Percentiles rank a stretch among this genome's conserved stretches.
These are phyloP conservation scores for Vanrija pseudolonga DNA, from an alignment of 1,284 basidiomycete species.

Conservation along the genomic window DNA sequence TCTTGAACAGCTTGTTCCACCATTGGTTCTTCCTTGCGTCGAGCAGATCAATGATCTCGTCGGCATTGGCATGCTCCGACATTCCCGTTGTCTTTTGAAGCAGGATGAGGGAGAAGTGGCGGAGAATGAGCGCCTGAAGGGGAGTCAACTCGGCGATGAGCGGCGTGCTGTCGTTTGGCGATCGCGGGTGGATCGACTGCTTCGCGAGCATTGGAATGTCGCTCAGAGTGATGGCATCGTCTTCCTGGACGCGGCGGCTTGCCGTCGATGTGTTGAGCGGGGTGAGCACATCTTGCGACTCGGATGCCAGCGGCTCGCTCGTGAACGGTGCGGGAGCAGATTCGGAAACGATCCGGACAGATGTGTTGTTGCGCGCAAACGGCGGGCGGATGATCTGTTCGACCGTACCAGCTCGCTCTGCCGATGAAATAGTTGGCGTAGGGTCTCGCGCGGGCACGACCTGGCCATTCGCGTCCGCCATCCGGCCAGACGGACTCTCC, in stretches of 20 bases:
- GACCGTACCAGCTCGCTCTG: constrained; percentile 22
- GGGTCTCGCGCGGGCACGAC: constrained; percentile 37
- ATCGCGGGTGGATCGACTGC: constrained; percentile 34
- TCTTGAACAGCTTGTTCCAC: constrained; percentile 96
- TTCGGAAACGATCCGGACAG: constrained; percentile 85
- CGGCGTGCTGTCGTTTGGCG: constrained; percentile 59
- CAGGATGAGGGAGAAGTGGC: constrained; percentile 82
- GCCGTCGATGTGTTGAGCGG: constrained; percentile 81
- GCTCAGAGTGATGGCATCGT: constrained; percentile 63
- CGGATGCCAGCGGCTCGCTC: not conserved
- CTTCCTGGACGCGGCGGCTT: not conserved
- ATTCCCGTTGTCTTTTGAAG: constrained; percentile 68
- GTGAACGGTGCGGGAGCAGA: not conserved
- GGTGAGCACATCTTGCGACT: constrained; percentile 56
- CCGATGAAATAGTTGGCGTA: not conserved
- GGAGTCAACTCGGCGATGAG: constrained; percentile 80
- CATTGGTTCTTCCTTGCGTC: constrained; percentile 91
- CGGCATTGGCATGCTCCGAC: constrained; percentile 77
- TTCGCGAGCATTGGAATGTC: constrained; percentile 86
- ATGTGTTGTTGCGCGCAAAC: constrained; percentile 76
- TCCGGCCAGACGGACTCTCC: constrained; percentile 87
- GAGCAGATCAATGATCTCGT: constrained; percentile 89
- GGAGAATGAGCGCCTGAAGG: constrained; percentile 84
- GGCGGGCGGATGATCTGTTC: constrained; percentile 62
- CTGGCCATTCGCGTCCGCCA: constrained; percentile 63